Conservation (phyloP, 257 asterid genomes). For the Rehmannia glutinosa region DNA sequence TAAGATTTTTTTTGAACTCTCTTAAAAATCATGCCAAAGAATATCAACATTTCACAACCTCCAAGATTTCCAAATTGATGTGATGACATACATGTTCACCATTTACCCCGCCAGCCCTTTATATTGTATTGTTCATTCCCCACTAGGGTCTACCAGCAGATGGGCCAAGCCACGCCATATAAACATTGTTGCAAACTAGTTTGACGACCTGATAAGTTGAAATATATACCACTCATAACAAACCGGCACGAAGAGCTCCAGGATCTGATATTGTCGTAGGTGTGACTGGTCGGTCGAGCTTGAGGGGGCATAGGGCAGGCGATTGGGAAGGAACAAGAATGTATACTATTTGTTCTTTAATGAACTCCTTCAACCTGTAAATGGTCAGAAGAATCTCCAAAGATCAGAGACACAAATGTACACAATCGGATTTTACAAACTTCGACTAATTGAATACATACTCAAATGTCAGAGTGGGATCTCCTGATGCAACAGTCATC, state of each 20-base stretch:
- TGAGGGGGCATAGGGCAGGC: conserved; percentile 34
- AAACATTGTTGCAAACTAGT: conserved; percentile 31
- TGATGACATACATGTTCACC: conserved; percentile 21
- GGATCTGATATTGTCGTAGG: conserved; percentile 55
- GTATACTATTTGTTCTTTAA: conserved; percentile 61
- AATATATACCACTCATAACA: conserved; percentile 39
- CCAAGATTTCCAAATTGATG: conserved; percentile 22
- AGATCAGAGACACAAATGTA: not conserved
- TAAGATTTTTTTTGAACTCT: conserved; percentile 27
- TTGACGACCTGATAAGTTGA: not conserved
- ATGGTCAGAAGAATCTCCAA: not conserved
- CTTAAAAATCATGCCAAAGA: conserved; percentile 50
- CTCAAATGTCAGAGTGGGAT: conserved; percentile 66
- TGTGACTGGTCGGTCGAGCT: conserved; percentile 38
- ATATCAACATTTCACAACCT: conserved; percentile 38
- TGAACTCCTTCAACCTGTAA: conserved; percentile 64
- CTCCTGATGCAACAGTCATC: conserved; percentile 77
- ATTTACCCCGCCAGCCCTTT: conserved; percentile 49
- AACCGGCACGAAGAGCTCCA: conserved; percentile 69
- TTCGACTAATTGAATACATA: conserved; percentile 25
- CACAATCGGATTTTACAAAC: not conserved
- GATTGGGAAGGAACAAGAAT: conserved; percentile 43
- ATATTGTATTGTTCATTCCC: conserved; percentile 25
- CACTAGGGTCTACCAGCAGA: conserved; percentile 16
- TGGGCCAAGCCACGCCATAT: conserved; percentile 21